These are phyloP conservation scores for Dendrocalamus latiflorus DNA, from an alignment of 202 grass and related monocot genomes.

Conservation along the genomic window DNA sequence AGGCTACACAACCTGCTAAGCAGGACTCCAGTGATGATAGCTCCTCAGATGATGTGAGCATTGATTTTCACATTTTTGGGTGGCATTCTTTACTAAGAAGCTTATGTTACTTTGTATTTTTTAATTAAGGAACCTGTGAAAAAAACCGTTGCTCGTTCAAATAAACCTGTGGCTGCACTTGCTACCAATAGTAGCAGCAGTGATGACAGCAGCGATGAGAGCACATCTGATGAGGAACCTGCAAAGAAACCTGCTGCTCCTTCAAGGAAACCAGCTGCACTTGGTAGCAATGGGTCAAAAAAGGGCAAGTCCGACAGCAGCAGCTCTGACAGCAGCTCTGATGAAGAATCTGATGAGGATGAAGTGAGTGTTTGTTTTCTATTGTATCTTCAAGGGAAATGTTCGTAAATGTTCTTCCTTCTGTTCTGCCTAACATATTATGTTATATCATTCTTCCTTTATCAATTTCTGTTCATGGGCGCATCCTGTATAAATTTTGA, in stretches of 20 bases:
- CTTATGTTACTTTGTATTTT: neutral
- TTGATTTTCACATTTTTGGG: neutral
- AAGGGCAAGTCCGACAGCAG: slow-evolving; percentile 27
- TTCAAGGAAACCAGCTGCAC: slow-evolving; percentile 32
- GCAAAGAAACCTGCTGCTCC: slow-evolving; percentile 22
- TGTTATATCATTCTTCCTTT: neutral
- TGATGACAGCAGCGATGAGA: slow-evolving; percentile 39
- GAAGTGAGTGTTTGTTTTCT: slow-evolving; percentile 27
- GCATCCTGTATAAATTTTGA: neutral
- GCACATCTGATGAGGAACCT: slow-evolving; percentile 35
- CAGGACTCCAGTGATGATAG: slow-evolving; percentile 38
- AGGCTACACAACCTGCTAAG: slow-evolving; percentile 35
- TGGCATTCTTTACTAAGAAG: neutral
- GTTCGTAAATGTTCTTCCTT: neutral
- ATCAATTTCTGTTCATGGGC: neutral
- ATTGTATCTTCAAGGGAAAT: neutral
- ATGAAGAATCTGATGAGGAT: slow-evolving; percentile 51
- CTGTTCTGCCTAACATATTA: neutral
- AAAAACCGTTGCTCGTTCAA: neutral
- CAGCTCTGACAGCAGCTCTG: slow-evolving; percentile 46
- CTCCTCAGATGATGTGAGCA: slow-evolving; percentile 56
- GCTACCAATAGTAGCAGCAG: slow-evolving; percentile 7
- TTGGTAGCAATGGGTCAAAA: slow-evolving; percentile 41
- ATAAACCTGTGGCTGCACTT: neutral
- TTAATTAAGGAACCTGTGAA: slow-evolving; percentile 18